These are phyloP conservation scores for Hymenoscyphus occultus DNA, from an alignment of 2,329 filamentous ascomycete genomes.

Conservation along the genomic window DNA sequence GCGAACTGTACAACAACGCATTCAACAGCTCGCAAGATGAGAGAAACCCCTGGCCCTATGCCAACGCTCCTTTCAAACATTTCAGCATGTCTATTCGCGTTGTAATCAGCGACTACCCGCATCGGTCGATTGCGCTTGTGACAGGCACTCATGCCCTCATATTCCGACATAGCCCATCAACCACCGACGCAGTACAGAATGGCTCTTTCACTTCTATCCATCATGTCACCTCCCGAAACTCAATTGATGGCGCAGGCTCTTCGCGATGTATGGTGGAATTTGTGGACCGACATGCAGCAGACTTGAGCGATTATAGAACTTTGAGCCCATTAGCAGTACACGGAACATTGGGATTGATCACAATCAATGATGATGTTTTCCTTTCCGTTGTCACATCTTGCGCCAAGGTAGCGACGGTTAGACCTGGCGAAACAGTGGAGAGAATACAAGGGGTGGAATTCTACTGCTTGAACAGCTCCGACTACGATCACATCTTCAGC, in stretches of 20 bases:
- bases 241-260: constrained; percentile 25
- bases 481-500: constrained; percentile 75
- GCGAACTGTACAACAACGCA: background rate
- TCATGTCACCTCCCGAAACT: constrained; percentile 43
- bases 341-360: constrained; percentile 85
- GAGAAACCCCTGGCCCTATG: background rate
- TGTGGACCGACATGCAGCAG: constrained; percentile 57
- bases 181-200: constrained; percentile 57
- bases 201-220: constrained; percentile 55
- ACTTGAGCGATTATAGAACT: constrained; percentile 73
- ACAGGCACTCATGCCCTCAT: constrained; percentile 78
- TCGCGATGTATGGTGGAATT: constrained; percentile 83
- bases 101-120: constrained; percentile 72
- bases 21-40: background rate
- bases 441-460: constrained; percentile 86
- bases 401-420: constrained; percentile 76
- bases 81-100: constrained; percentile 37
- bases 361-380: constrained; percentile 81
- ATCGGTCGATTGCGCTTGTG: constrained; percentile 82
- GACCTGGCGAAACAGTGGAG: constrained; percentile 85
- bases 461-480: constrained; percentile 82
- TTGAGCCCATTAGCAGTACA: constrained; percentile 72
- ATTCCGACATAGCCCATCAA: constrained; percentile 71
- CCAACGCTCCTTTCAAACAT: background rate
- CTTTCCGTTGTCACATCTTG: constrained; percentile 80